Conservation (phyloP, 805 yeast genomes). For the Dipodascopsis uninucleata region DNA sequence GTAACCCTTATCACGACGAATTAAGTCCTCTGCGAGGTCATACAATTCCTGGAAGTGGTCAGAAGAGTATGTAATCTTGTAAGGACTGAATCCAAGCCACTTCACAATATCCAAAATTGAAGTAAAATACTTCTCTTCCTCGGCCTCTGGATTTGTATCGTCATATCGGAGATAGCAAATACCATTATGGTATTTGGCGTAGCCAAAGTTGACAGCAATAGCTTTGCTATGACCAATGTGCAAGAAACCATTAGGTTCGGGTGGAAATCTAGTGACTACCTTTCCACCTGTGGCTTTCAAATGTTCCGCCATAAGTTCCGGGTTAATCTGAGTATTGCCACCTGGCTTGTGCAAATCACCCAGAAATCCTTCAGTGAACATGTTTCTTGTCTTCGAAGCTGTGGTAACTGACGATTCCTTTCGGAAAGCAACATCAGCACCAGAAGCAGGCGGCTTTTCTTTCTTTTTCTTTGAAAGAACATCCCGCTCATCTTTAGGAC, state of each 20-base stretch:
- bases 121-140: conserved; percentile 84
- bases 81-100: conserved; percentile 94
- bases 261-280: conserved; percentile 94
- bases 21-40: conserved; percentile 79
- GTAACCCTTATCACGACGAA: conserved; percentile 69
- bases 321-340: conserved; percentile 85
- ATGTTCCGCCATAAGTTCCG: conserved; percentile 80
- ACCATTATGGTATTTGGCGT: conserved; percentile 81
- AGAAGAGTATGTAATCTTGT: conserved; percentile 91
- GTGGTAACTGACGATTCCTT: conserved; percentile 26
- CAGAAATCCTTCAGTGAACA: conserved; percentile 93
- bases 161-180: conserved; percentile 89
- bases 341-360: conserved; percentile 95
- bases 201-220: conserved; percentile 97
- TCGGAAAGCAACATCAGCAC: too few relatives aligned
- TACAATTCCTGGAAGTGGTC: conserved; percentile 91
- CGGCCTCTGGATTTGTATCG: conserved; percentile 99
- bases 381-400: conserved; percentile 35
- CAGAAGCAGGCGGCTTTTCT: conserved; percentile 20
- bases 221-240: conserved; percentile 99
- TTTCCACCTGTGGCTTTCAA: conserved; percentile 71
- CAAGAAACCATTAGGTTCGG: conserved; percentile 96
- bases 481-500: conserved; percentile 97
- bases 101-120: conserved; percentile 78
- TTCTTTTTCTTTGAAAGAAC: conserved; percentile 63